These are phyloP conservation scores for Pseudogymnoascus sp. DNA, from an alignment of 2,329 filamentous ascomycete genomes.

Conservation along the genomic window DNA sequence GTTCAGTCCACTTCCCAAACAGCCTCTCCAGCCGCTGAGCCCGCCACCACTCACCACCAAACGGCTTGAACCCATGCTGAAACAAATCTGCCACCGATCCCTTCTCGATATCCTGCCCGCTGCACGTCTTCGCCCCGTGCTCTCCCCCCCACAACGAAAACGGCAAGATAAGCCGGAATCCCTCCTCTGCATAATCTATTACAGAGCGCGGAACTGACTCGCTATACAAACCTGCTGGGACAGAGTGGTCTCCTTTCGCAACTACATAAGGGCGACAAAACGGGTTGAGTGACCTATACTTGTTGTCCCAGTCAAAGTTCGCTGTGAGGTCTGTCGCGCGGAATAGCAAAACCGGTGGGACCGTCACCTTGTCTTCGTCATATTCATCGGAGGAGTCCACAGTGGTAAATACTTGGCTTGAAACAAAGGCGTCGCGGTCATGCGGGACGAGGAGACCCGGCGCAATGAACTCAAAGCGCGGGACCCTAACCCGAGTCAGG, in stretches of 20 bases:
- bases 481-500: not conserved
- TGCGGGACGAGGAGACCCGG: conserved; percentile 11
- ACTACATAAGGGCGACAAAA: not conserved
- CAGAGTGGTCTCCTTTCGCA: not conserved
- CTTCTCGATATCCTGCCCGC: conserved; percentile 9
- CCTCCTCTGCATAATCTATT: conserved; percentile 12
- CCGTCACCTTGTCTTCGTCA: not conserved
- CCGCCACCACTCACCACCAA: conserved; percentile 9
- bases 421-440: not conserved
- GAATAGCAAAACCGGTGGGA: not conserved
- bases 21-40: conserved; percentile 11
- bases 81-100: conserved; percentile 12
- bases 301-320: not conserved
- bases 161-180: conserved; percentile 11
- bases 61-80: conserved; percentile 13
- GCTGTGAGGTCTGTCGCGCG: not conserved
- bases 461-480: conserved; percentile 12
- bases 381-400: not conserved
- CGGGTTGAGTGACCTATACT: not conserved
- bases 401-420: not conserved
- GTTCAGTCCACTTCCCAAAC: conserved; percentile 12
- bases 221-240: conserved; percentile 12
- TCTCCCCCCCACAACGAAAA: conserved; percentile 1
- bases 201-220: not conserved
- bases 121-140: conserved; percentile 7